These are phyloP conservation scores for Mycena venus DNA, from an alignment of 768 basidiomycete species.

Conservation along the genomic window DNA sequence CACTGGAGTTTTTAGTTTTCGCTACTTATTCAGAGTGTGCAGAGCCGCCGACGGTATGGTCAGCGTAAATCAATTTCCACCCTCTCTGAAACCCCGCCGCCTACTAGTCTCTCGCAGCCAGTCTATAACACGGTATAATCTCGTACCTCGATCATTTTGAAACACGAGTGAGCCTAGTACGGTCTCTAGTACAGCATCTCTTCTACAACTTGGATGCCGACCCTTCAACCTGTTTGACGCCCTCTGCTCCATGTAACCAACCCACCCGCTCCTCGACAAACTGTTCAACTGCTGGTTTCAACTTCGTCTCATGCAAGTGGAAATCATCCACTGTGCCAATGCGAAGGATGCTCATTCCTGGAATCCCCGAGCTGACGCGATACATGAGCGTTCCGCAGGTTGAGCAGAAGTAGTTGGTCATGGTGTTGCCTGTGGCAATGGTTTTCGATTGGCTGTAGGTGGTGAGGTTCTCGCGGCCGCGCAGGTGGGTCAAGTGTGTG, in stretches of 20 bases:
- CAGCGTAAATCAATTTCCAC: too few species aligned
- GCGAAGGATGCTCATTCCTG: background rate
- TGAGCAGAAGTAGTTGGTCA: slow-evolving; percentile 21
- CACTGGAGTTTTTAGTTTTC: too few species aligned
- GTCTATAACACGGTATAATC: too few species aligned
- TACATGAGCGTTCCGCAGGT: slow-evolving; percentile 28
- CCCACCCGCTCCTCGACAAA: background rate
- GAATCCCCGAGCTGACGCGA: slow-evolving; percentile 5
- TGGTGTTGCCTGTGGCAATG: slow-evolving; percentile 2
- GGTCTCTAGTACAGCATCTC: too few species aligned
- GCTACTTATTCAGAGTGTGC: too few species aligned
- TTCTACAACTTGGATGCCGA: too few species aligned
- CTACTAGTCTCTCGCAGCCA: too few species aligned
- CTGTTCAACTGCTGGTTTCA: slow-evolving; percentile 17
- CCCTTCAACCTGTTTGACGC: background rate
- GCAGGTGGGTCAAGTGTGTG: slow-evolving; percentile 2
- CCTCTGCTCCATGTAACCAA: background rate
- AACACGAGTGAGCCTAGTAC: too few species aligned
- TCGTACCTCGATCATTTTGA: too few species aligned
- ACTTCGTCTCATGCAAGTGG: slow-evolving; percentile 7
- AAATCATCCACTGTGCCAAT: slow-evolving; percentile 25
- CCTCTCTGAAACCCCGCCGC: too few species aligned
- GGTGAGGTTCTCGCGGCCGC: slow-evolving; percentile 18
- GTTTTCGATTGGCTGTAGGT: slow-evolving; percentile 1
- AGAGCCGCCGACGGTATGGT: too few species aligned